Evolutionary conservation across 106 monocot genomes (phyloP), one percentile per base, ranked within the genome.

Genomic region (Dendrobium huoshanense): DNA sequence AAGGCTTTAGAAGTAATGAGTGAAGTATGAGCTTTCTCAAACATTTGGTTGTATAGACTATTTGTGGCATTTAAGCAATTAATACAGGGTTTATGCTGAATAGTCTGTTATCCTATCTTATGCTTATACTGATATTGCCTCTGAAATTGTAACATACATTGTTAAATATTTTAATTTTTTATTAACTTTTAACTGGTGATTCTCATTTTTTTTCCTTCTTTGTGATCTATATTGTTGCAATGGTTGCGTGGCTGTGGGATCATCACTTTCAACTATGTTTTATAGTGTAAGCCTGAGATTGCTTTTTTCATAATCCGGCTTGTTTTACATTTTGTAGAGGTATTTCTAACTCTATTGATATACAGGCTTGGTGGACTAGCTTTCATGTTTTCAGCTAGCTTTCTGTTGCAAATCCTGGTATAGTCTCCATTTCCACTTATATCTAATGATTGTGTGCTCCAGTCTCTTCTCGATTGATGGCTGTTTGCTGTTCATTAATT

Each of bases 331-430:
- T 74, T 20, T 74, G 7, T 43, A 73, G 5, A 74, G 7, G n/a
- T 74, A 22, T 82, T 82, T 49, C 68, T 64, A 24, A 75, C 44
- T 75, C 13, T 70, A 44, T 82, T 77, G 44, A 41, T 41, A 17
- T 86, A 78, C 90, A 90, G 90, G 85, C 90, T 97, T 79, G 94
- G 84, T 88, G 96, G 94, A 84, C 92, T 97, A 79, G 96, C 96
- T 51, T 97, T 94, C 85, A 97, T 97, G 96, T 97, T 97, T 82
- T 97, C 96, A 15, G 37, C 96, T 72, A 90, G 96, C 82, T 89
- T 97, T 82, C 83, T 97, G 18, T 58, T 97, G 79, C 94, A 97
- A 81, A 94, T 97, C 49, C 82, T 97, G 94, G 96, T 96, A 92
- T 42, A 13, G 15, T 51, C 13, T 51, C 51, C 51, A 51, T 9